Percentiles rank a stretch among this genome's conserved stretches.
Conservation (phyloP, 2,329 filamentous ascomycete species). For the Colletotrichum trifolii region DNA sequence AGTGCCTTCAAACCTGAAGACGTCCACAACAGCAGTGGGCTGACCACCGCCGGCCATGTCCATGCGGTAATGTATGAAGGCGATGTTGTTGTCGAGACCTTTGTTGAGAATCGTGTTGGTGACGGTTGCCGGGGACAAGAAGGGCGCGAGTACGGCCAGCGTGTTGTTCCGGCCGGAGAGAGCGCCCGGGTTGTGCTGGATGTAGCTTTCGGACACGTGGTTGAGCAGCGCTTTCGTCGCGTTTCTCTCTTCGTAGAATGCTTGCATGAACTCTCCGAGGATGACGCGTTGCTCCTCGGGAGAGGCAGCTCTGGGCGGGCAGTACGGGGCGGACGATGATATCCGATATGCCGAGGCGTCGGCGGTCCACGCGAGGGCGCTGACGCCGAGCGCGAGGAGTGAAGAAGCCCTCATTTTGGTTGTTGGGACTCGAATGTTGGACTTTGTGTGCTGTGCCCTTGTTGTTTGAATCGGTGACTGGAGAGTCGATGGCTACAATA, state of each 20-base stretch:
- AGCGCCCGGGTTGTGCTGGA: conserved; percentile 35
- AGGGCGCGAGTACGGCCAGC: conserved; percentile 10
- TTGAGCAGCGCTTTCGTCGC: conserved; percentile 27
- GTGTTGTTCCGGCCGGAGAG: conserved; percentile 28
- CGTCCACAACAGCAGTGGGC: conserved; percentile 27
- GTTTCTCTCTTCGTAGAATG: conserved; percentile 22
- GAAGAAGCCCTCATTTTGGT: conserved; percentile 10
- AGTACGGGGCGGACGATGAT: conserved; percentile 18
- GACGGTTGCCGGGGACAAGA: conserved; percentile 18
- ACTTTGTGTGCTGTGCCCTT: too few relatives aligned
- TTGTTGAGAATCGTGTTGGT: conserved; percentile 24
- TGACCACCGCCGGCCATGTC: conserved; percentile 11
- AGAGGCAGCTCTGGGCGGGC: conserved; percentile 13
- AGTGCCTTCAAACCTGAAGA: conserved; percentile 35
- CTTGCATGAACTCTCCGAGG: conserved; percentile 27
- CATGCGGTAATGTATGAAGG: conserved; percentile 30
- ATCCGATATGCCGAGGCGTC: conserved; percentile 3
- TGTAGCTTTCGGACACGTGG: conserved; percentile 29
- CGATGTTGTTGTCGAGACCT: conserved; percentile 18
- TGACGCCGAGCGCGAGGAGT: conserved; percentile 18
- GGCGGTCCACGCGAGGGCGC: conserved; percentile 22
- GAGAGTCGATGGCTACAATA: too few relatives aligned
- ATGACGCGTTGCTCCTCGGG: conserved; percentile 17
- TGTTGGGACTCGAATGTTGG: not conserved
- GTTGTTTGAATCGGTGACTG: too few relatives aligned